Percentiles rank a stretch among this genome's conserved stretches.
Conservation (phyloP, 768 basidiomycete genomes). For the Trichaptum fuscoviolaceum region DNA sequence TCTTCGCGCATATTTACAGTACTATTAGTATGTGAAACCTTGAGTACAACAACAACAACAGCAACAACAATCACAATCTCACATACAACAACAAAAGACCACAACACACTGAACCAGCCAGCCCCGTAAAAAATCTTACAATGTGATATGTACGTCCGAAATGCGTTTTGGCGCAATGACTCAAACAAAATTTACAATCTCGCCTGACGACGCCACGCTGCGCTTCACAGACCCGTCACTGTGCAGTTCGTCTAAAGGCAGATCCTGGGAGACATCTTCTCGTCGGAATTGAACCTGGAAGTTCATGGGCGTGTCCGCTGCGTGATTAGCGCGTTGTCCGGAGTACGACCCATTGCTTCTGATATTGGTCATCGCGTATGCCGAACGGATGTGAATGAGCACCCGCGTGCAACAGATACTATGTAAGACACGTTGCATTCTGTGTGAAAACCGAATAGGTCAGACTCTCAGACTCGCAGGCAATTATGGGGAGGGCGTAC, state of each 20-base stretch:
- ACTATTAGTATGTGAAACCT: too few relatives aligned
- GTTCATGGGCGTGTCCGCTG: background rate
- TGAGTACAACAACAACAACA: background rate
- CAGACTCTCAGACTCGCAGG: background rate
- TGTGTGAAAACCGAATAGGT: background rate
- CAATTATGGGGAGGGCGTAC: background rate
- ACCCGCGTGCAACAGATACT: slow-evolving; percentile 1
- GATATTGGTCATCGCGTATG: background rate
- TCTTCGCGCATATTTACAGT: background rate
- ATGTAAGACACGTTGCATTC: slow-evolving; percentile 2
- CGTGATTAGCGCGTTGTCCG: background rate
- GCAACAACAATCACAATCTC: background rate
- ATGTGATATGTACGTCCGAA: background rate
- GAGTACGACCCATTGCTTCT: background rate
- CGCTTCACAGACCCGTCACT: background rate
- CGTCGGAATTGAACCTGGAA: background rate
- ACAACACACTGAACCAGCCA: background rate
- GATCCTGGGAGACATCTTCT: background rate
- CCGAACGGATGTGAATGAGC: slow-evolving; percentile 1
- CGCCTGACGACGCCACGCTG: background rate
- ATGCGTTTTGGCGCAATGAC: background rate
- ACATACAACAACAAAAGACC: background rate
- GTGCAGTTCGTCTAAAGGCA: background rate
- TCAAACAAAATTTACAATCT: background rate
- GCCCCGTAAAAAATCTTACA: background rate